Evolutionary conservation across 192 early-diverging fungal genomes (phyloP).

Genomic region (Kappamyces sp.): DNA sequence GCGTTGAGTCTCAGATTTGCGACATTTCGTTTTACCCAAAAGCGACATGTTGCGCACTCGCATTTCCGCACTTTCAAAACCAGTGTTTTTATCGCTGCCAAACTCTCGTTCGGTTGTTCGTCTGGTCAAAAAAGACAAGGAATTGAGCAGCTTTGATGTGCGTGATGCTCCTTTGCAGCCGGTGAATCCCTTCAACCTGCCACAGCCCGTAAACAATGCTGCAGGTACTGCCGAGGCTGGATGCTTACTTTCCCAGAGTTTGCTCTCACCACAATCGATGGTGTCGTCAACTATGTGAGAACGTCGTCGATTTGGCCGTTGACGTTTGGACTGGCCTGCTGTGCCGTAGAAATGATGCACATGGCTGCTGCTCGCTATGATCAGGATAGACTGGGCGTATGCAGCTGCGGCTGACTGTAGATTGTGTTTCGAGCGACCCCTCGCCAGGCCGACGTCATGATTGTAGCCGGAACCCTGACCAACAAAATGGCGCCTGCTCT

Average conservation of each 20-base stretch:
- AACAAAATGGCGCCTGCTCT: constrained; percentile 97
- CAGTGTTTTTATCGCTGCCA: no score
- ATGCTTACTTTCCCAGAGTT: constrained; percentile 27
- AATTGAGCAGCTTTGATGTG: constrained; percentile 28
- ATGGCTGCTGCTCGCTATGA: constrained; percentile 94
- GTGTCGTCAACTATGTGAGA: constrained; percentile 89
- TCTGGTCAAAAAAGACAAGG: constrained; percentile 19
- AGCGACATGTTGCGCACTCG: no score
- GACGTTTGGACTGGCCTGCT: constrained; percentile 90
- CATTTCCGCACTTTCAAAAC: no score
- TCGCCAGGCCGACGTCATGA: constrained; percentile 98
- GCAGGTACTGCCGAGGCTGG: constrained; percentile 21
- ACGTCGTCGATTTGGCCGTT: constrained; percentile 77
- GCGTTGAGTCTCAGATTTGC: no score
- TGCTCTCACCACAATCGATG: constrained; percentile 67
- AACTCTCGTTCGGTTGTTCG: no score
- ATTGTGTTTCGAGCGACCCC: constrained; percentile 97
- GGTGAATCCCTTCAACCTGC: constrained; percentile 50
- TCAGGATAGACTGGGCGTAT: constrained; percentile 84
- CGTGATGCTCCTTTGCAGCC: constrained; percentile 22
- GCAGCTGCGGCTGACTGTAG: no score
- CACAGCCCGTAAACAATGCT: constrained; percentile 37
- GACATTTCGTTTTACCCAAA: no score
- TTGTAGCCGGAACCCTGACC: constrained; percentile 95
- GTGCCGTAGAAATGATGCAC: constrained; percentile 98